Base-by-base conservation (phyloP, 768 basidiomycete species). In the Artomyces pyxidatus region DNA sequence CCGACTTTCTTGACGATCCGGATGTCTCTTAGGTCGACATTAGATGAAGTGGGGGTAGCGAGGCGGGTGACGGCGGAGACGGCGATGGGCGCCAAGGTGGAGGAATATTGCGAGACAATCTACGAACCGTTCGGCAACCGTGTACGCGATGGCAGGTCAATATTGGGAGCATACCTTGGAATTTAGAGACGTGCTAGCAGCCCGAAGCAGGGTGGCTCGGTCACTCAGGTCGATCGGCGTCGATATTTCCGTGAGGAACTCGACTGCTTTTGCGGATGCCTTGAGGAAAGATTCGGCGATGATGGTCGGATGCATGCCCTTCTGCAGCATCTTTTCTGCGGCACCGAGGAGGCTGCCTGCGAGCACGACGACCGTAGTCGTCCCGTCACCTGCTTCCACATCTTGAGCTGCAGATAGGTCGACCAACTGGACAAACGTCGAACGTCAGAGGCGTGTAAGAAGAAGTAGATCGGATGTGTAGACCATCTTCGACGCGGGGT, bases 71-170 rank as follows among this genome's bases (percentile, higher is more conserved):
- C 96, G 25, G 95, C 93, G 45, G 83, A 77, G n/a, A 99, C 96
- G 14, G 96, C 96, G 57, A 98, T 99, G 32, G 96, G 96, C n/a
- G 96, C 90, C 55, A 99, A 78, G 30, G 89, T 94, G 11, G 93
- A 89, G 3, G 96, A 98, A 66, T 98, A 98, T 76, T 98, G 96
- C 16, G 96, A 98, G 37, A 98, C 96, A 59, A 99, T 96, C 94
- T 97, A 61, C 6, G 17, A 41, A 2, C 29, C 22, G 8, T n/a
- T n/a, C n/a, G n/a, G n/a, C 29, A 12, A 30, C 53, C 16, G 45
- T 26, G 19, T 43, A 17, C 37, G 42, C 8, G 37, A 21, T 27
- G 46, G 44, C 42, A 26, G n/a, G n/a, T 22, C 14, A 43, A 50
- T 22, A 26, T n/a, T 29, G 6, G 17, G 23, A 6, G 54, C 68